Conservation (phyloP, 164 flowering plant species). For the Cinnamomum chago region DNA sequence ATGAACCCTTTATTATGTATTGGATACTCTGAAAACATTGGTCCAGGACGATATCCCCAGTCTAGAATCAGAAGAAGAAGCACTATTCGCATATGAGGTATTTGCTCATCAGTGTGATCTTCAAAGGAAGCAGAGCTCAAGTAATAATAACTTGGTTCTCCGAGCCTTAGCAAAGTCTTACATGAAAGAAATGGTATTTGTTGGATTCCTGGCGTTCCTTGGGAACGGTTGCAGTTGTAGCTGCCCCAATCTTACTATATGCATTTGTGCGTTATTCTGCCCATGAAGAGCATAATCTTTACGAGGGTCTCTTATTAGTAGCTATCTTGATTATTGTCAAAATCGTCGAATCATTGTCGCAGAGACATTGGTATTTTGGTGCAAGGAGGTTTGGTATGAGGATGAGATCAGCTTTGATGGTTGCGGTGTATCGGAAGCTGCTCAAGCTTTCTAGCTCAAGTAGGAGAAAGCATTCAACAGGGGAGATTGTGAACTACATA, state of each 20-base stretch:
- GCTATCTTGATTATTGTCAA: conserved; percentile 52
- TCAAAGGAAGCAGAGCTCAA: conserved; percentile 16
- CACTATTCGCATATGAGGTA: conserved; percentile 41
- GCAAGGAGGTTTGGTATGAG: conserved; percentile 68
- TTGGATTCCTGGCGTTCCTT: conserved; percentile 47
- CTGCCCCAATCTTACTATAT: conserved; percentile 58
- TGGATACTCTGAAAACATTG: conserved; percentile 58
- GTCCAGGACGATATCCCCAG: conserved; percentile 61
- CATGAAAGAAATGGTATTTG: conserved; percentile 41
- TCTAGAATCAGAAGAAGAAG: conserved; percentile 56
- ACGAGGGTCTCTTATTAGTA: conserved; percentile 41
- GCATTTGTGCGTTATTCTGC: conserved; percentile 52
- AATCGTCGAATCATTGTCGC: conserved; percentile 61
- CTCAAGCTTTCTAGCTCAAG: conserved; percentile 67
- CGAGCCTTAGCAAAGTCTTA: conserved; percentile 46
- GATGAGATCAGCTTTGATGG: conserved; percentile 81
- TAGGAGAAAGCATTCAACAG: conserved; percentile 65
- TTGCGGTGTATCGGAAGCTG: conserved; percentile 56
- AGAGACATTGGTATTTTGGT: conserved; percentile 59
- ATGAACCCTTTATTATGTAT: conserved; percentile 49
- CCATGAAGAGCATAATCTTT: conserved; percentile 16
- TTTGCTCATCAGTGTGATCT: conserved; percentile 43
- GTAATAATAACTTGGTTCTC: conserved; percentile 29
- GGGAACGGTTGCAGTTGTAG: conserved; percentile 41
- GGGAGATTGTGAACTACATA: conserved; percentile 83